Base-by-base conservation (phyloP, 352 stramenopile genomes). In the Aphanomyces euteiches region DNA sequence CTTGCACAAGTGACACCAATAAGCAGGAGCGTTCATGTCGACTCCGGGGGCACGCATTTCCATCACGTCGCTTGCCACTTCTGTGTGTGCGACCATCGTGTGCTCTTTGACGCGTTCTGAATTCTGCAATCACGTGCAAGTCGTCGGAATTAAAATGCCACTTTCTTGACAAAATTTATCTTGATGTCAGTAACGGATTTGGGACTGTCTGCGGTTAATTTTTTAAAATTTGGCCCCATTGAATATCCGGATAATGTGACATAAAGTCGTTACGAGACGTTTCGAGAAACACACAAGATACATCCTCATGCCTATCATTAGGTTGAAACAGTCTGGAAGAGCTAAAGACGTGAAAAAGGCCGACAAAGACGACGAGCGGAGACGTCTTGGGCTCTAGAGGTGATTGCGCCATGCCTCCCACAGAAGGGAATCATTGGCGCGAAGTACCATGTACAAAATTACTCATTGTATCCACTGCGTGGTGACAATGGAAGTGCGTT, bases 1-100 rank as follows among this genome's bases (percentile, higher is more conserved):
- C 28, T 74, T 63, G 74, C 87, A 95, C 78, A 90, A 80, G 78
- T 95, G 87, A 78, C 87, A 95, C 86, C 86, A 95, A 75, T 93
- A 95, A 65, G 47, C 19, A 15, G 64, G 47, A 6, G 36, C 38
- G 38, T 17, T 13, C 12, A 28, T 38, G 7, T n/a, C 45, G 21
- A 13, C 36, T 7, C 5, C n/a, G n/a, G 39, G 28, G 54, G 8
- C 13, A 28, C 28, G 28, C 28, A 28, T 28, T 17, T 61, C 54
- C 54, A 61, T 41, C 17, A 40, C 17, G 28, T 61, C 34, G 54
- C 36, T 61, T 1, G 19, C 64, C 34, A 59, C 54, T 38, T 70
- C 64, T 10, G 28, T 70, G 47, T 56, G 59, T 15, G 47, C 64
- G 38, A 70, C 64, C 64, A 70, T 70, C 15, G 12, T 59, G 43